Evolutionary conservation across 2,329 filamentous ascomycete genomes (phyloP).

Genomic region (Ophiostoma triangulosporum): DNA sequence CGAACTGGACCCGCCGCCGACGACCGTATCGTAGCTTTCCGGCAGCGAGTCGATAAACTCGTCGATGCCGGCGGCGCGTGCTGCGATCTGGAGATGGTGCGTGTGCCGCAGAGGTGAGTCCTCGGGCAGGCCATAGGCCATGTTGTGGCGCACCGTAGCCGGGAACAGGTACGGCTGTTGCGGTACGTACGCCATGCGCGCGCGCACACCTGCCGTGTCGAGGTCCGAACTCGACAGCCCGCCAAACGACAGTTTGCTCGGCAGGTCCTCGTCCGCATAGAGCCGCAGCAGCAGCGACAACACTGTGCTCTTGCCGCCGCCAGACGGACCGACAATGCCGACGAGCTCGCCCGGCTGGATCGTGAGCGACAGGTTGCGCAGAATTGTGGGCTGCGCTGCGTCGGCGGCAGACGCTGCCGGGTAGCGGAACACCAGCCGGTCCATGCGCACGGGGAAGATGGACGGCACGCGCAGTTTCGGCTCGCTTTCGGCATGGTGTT

Average conservation of each 20-base stretch:
- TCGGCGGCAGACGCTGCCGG: conserved; percentile 22
- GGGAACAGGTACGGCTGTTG: conserved; percentile 69
- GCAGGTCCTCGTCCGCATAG: conserved; percentile 28
- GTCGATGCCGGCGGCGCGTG: conserved; percentile 51
- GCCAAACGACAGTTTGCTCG: conserved; percentile 41
- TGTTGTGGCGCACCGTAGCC: conserved; percentile 63
- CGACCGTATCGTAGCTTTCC: conserved; percentile 53
- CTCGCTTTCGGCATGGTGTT: conserved; percentile 37
- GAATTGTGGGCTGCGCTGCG: conserved; percentile 28
- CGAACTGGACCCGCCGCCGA: conserved; percentile 42
- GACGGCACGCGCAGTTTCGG: conserved; percentile 15
- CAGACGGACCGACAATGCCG: conserved; percentile 71
- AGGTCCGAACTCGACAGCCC: conserved; percentile 42
- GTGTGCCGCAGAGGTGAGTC: conserved; percentile 35
- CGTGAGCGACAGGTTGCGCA: conserved; percentile 51
- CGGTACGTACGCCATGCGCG: conserved; percentile 52
- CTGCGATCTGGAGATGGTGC: conserved; percentile 35
- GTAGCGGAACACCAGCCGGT: conserved; percentile 57
- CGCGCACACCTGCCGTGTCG: conserved; percentile 46
- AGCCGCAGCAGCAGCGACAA: conserved; percentile 61
- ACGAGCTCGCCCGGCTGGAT: conserved; percentile 52
- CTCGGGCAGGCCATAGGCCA: conserved; percentile 58
- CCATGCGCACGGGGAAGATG: conserved; percentile 36
- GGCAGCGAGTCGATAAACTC: conserved; percentile 65
- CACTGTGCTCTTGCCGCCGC: conserved; percentile 84